A percentile compares a stretch with the other conserved stretches of the same genome.
Evolutionary conservation across 345 rosid species (phyloP).

Genomic region (Bretschneidera sinensis): DNA sequence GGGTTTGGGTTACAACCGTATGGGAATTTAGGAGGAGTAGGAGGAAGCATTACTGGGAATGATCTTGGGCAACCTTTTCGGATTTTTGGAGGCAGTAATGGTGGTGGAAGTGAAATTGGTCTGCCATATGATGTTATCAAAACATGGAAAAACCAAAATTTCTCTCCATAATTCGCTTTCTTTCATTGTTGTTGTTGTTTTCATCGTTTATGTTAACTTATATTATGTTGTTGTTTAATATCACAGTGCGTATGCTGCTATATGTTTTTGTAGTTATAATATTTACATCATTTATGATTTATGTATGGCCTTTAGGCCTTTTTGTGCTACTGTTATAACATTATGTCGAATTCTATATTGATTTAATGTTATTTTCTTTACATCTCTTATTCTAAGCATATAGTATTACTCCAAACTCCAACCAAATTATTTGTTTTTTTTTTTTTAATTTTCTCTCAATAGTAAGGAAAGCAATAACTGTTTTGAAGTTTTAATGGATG

Average conservation of each 20-base stretch:
- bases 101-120: not conserved
- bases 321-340: no score
- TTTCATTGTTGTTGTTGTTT: not conserved
- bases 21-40: not conserved
- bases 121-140: conserved; percentile 1
- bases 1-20: not conserved
- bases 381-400: no score
- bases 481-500: no score
- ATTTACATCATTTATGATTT: not conserved
- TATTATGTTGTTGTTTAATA: not conserved
- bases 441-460: no score
- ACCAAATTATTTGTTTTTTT: no score
- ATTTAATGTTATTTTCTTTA: no score
- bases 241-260: no score
- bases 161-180: not conserved
- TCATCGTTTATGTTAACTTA: not conserved
- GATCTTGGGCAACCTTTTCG: not conserved
- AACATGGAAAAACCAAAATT: not conserved
- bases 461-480: no score
- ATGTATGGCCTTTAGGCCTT: no score
- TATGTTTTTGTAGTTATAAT: no score
- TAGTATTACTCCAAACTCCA: no score
- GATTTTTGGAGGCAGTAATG: not conserved
- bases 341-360: no score
- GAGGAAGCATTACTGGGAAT: not conserved